Evolutionary conservation across 345 rosid species (phyloP), one percentile per base, ranked within the genome.

Genomic region (Hibiscus tridactylites): DNA sequence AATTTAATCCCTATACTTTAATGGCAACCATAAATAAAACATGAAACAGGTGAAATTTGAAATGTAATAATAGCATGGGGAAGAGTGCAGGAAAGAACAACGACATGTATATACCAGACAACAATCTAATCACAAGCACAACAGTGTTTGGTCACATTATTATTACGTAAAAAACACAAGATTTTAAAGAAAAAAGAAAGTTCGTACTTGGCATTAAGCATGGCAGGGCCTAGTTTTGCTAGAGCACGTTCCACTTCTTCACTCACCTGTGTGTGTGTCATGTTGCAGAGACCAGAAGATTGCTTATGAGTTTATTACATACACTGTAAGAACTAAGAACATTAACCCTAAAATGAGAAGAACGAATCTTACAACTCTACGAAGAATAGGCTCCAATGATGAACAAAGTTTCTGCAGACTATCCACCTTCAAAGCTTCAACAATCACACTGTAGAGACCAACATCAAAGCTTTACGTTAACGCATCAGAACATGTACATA

Each of bases 191-290:
- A 13, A 52, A 52, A 31, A 2, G 16, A 35, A 31, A 12, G 0
- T 10, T 11, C 71, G 4, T 81, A 92, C 97, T 95, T 87, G 64
- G 81, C 89, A 69, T 42, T 76, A 74, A 88, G 79, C 77, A 86
- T 89, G 60, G 89, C 83, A 76, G 97, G 94, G 29, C 88, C 94
- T 33, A 92, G 71, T 79, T 88, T 95, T 65, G 96, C 91, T 73
- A 95, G 76, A 75, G 99, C 99, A 26, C 99, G 86, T 72, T 95
- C 99, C 64, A 95, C 99, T 80, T 95, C 99, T 82, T 95, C 99
- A 53, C 99, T 92, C 53, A 95, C 98, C 98, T 94, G 81, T 67
- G 6, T 15, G 7, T 29, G 31, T 47, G 12, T 75, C 68, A 17
- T 69, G 73, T 59, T 70, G 70, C 59, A 29, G 4, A 62, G n/a